Evolutionary conservation across 345 rosid genomes (phyloP).

Genomic region (Corchorus capsularis): DNA sequence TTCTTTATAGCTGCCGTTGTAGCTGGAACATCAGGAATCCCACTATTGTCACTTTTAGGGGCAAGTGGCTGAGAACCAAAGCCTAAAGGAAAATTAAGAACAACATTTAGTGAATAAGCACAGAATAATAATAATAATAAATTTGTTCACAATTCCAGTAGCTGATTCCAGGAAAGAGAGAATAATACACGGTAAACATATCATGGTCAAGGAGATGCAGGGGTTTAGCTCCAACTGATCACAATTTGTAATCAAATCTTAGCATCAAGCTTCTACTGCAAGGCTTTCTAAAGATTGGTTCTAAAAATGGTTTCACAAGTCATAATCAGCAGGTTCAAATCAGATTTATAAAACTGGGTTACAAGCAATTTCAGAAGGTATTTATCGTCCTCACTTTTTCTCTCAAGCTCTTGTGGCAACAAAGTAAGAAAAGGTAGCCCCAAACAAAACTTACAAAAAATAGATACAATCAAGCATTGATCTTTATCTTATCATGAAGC

Average conservation of each 20-base stretch:
- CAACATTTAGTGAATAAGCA: not conserved
- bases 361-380: not conserved
- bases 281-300: conserved; percentile 4
- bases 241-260: not conserved
- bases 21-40: conserved; percentile 45
- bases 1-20: conserved; percentile 78
- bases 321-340: not conserved
- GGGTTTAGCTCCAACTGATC: not conserved
- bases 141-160: not conserved
- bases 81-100: conserved; percentile 35
- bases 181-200: not conserved
- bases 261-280: conserved; percentile 5
- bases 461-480: not conserved
- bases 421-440: not conserved
- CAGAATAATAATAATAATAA: not conserved
- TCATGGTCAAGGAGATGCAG: not conserved
- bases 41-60: conserved; percentile 44
- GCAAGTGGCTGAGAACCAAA: conserved; percentile 56
- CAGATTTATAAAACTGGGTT: not conserved
- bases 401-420: not conserved
- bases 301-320: not conserved
- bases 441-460: not conserved
- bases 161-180: not conserved
- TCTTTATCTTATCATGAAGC: not conserved
- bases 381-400: not conserved